Percentiles rank a stretch among this genome's conserved stretches.
Evolutionary conservation across 73 alveolate species (phyloP).

Genomic region (Symbiodinium natans): DNA sequence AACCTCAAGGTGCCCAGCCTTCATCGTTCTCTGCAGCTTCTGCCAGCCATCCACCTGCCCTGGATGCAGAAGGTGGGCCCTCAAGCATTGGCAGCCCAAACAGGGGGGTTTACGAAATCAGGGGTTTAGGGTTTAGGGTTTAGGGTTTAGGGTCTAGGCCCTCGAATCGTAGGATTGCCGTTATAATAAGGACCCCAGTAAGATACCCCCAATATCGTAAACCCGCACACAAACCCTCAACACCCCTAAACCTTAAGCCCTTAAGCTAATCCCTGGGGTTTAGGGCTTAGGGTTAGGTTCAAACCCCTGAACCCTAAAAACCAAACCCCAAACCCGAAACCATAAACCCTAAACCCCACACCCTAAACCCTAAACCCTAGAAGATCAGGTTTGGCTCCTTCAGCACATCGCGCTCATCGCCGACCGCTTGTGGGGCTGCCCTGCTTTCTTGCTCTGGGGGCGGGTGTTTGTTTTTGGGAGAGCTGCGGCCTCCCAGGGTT

Average conservation of each 20-base stretch:
- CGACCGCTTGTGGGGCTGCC: constrained; percentile 26
- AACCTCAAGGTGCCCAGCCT: constrained; percentile 81
- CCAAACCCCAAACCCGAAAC: background rate
- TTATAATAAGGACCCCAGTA: no score
- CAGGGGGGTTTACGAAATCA: no score
- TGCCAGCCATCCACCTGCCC: constrained; percentile 31
- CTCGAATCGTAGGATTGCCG: no score
- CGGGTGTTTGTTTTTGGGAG: no score
- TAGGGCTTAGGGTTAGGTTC: background rate
- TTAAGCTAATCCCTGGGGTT: background rate
- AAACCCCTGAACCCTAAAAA: background rate
- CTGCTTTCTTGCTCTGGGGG: background rate
- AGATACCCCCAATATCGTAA: no score
- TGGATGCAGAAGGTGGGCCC: constrained; percentile 89
- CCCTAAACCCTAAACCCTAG: background rate
- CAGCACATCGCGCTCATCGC: constrained; percentile 53
- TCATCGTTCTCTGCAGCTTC: constrained; percentile 56
- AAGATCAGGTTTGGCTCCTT: constrained; percentile 46
- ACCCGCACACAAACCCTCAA: no score
- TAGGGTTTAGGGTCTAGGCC: no score
- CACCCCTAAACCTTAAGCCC: no score
- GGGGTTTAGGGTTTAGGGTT: no score
- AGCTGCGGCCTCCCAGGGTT: background rate
- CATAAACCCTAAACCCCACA: background rate
- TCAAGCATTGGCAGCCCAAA: background rate